These are phyloP conservation scores for Globisporangium takayamanum DNA, from an alignment of 352 stramenopile genomes.

Conservation along the genomic window DNA sequence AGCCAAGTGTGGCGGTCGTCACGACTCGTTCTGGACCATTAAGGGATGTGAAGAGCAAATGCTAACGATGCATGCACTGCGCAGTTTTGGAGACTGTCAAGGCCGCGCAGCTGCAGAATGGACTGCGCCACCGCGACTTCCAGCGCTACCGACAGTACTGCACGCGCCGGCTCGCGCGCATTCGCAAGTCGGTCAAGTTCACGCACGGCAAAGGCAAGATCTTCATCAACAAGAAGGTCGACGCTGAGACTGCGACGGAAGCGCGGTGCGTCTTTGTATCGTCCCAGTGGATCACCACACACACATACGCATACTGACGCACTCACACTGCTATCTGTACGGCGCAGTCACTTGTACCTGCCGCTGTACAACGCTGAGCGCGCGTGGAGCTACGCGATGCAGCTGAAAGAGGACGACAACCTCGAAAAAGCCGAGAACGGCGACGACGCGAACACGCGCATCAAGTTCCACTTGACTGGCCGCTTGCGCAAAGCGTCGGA, in stretches of 20 bases:
- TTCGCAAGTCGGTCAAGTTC: conserved; percentile 87
- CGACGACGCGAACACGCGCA: conserved; percentile 81
- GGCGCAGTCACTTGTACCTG: conserved; percentile 62
- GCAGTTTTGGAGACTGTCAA: conserved; percentile 85
- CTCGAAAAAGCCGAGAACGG: conserved; percentile 81
- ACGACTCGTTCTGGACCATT: neutral
- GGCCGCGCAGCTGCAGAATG: conserved; percentile 86
- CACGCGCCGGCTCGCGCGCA: conserved; percentile 71
- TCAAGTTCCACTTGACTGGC: conserved; percentile 86
- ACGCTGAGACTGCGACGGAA: conserved; percentile 65
- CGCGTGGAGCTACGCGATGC: conserved; percentile 89
- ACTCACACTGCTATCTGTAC: no score
- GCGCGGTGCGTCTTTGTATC: conserved; percentile 24
- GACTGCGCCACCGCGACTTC: conserved; percentile 87
- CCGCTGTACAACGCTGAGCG: conserved; percentile 88
- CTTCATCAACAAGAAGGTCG: conserved; percentile 82
- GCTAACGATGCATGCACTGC: neutral
- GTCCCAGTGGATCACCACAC: neutral
- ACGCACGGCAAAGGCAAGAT: conserved; percentile 83
- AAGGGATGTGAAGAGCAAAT: neutral
- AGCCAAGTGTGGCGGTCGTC: neutral
- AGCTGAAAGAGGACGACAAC: conserved; percentile 87
- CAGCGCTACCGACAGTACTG: conserved; percentile 90
- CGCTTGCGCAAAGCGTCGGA: conserved; percentile 84
- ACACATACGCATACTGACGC: neutral